A percentile compares a stretch with the other conserved stretches of the same genome.
phyloP scores from a whole-genome alignment of 495 filamentous ascomycete genomes.

The Penicillium crystallinum region DNA sequence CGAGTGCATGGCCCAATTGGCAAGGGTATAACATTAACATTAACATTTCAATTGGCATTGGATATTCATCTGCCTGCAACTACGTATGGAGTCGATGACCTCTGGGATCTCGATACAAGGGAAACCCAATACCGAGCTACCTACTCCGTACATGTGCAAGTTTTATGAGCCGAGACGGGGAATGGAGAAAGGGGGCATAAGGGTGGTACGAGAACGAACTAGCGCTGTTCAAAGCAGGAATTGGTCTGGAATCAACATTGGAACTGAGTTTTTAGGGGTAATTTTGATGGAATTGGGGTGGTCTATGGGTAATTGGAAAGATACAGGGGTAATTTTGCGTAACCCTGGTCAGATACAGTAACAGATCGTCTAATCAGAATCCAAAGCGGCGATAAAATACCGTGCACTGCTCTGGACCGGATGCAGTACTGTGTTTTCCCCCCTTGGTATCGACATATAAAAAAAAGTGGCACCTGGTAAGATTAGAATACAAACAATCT shows the following conservation, averaged over 20 bases:
- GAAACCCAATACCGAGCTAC: background rate
- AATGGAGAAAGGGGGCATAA: constrained; percentile 15
- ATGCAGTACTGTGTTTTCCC: constrained; percentile 22
- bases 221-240: constrained; percentile 8
- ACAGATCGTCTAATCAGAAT: too few species aligned
- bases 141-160: background rate
- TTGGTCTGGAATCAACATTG: background rate
- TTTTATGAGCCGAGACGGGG: too few species aligned
- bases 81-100: too few species aligned
- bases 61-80: too few species aligned
- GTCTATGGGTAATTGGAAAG: background rate
- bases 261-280: background rate
- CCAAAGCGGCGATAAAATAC: constrained; percentile 1
- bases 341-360: too few species aligned
- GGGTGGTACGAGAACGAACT: constrained; percentile 12
- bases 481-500: constrained; percentile 19
- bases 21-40: background rate
- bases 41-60: background rate
- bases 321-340: too few species aligned
- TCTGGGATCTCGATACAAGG: too few species aligned
- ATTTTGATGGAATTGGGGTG: background rate
- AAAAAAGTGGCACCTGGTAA: constrained; percentile 10
- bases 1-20: background rate
- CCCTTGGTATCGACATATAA: constrained; percentile 6
- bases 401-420: background rate